Percentiles rank a stretch among this genome's conserved stretches.
Evolutionary conservation across 306 rosid genomes (phyloP).

Genomic region (Trichosanthes truncata): DNA sequence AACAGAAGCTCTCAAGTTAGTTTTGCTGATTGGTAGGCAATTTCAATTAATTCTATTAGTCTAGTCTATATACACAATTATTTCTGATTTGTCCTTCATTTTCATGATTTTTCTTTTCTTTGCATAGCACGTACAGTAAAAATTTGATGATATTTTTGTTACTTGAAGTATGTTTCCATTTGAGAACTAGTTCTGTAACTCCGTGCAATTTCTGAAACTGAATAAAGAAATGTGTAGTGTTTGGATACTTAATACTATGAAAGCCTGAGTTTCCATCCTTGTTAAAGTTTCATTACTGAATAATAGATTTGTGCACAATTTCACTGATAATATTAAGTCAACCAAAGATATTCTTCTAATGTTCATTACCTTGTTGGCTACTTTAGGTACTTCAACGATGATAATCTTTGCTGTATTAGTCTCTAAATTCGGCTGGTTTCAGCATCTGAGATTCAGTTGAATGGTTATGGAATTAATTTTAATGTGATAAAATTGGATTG

Average conservation of each 20-base stretch:
- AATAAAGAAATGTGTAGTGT: not conserved
- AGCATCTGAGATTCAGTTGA: not conserved
- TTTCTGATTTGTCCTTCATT: constrained; percentile 3
- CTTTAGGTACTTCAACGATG: not conserved
- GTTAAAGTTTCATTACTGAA: not conserved
- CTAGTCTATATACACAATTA: not conserved
- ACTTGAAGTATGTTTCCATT: not conserved
- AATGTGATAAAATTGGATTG: not conserved
- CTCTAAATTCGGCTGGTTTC: not conserved
- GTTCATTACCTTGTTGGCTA: not conserved
- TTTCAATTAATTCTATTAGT: not conserved
- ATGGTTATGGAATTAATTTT: not conserved
- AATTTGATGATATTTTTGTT: not conserved
- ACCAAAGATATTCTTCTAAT: not conserved
- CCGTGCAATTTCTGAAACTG: not conserved
- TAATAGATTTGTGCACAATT: not conserved
- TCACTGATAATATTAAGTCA: not conserved
- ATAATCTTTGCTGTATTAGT: not conserved
- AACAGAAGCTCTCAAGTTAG: constrained; percentile 76
- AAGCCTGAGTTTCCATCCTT: not conserved
- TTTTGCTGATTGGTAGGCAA: constrained; percentile 71
- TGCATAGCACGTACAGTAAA: not conserved
- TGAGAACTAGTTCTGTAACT: not conserved
- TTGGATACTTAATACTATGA: not conserved
- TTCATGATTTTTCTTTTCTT: not conserved